These are phyloP conservation scores for Hymenochaete sp. DNA, from an alignment of 1,284 basidiomycete genomes.

Conservation along the genomic window DNA sequence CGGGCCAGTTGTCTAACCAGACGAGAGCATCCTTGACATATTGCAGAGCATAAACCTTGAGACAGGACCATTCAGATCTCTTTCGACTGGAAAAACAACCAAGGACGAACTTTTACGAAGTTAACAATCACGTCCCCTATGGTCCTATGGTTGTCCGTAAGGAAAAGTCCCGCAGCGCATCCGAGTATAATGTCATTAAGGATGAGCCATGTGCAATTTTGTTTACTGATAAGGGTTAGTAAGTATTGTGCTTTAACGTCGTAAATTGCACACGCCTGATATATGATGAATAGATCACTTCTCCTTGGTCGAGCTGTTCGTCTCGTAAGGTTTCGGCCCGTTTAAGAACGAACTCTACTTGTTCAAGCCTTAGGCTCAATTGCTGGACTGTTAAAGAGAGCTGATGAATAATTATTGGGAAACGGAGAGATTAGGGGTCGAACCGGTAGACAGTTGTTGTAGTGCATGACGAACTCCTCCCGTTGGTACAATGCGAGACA, in stretches of 20 bases:
- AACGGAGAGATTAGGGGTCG: too few relatives aligned
- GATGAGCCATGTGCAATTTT: constrained; percentile 86
- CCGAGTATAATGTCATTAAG: constrained; percentile 87
- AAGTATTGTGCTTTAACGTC: too few relatives aligned
- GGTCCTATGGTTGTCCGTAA: constrained; percentile 45
- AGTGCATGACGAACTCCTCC: too few relatives aligned
- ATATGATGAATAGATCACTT: constrained; percentile 15
- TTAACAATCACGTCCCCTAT: constrained; percentile 26
- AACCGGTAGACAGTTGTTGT: too few relatives aligned
- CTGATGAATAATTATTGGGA: too few relatives aligned
- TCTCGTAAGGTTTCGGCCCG: too few relatives aligned
- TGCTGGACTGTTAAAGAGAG: constrained; percentile 26
- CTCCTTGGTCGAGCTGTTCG: constrained; percentile 17
- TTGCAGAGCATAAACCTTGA: background rate
- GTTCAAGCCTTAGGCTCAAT: constrained; percentile 29
- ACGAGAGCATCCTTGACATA: constrained; percentile 46
- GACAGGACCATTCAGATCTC: background rate
- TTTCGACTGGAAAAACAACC: constrained; percentile 6
- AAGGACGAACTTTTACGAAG: constrained; percentile 9
- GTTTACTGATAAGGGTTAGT: constrained; percentile 73
- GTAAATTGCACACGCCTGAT: too few relatives aligned
- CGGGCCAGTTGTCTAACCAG: constrained; percentile 95
- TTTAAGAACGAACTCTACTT: constrained; percentile 29
- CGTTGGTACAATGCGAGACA: too few relatives aligned
- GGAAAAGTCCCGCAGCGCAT: constrained; percentile 56